Percentiles rank a stretch among this genome's conserved stretches.
Evolutionary conservation across 1,284 basidiomycete genomes (phyloP).

Genomic region (Rhodotorula sp.): DNA sequence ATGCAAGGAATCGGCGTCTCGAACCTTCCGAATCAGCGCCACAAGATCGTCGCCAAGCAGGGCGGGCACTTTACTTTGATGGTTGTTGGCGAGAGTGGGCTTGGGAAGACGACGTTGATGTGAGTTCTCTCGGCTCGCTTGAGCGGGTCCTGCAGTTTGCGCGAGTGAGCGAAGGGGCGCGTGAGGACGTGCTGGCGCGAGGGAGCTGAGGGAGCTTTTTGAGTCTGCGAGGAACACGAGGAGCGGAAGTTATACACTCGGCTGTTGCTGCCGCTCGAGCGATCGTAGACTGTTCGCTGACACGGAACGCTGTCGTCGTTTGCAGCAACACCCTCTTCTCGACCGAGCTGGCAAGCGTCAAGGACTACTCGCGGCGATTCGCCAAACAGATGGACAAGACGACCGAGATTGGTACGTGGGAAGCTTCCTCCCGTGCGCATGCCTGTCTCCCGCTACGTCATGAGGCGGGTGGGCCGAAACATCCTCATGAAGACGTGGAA

Average conservation of each 20-base stretch:
- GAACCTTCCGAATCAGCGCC: slow-evolving; percentile 83
- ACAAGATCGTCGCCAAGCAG: slow-evolving; percentile 73
- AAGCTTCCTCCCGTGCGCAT: neutral
- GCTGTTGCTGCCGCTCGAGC: neutral
- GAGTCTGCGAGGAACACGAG: neutral
- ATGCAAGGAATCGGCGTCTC: slow-evolving; percentile 58
- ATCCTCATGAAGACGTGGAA: neutral
- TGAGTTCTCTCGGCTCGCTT: slow-evolving; percentile 6
- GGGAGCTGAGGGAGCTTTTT: neutral
- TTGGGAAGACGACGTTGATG: slow-evolving; percentile 63
- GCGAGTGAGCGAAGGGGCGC: no score
- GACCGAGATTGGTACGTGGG: slow-evolving; percentile 64
- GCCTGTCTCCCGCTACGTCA: neutral
- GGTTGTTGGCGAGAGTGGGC: slow-evolving; percentile 96
- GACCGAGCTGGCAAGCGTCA: slow-evolving; percentile 87
- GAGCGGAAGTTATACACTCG: neutral
- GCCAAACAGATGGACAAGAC: slow-evolving; percentile 98
- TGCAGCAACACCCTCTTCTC: slow-evolving; percentile 97
- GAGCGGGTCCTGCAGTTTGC: no score
- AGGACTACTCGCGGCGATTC: slow-evolving; percentile 89
- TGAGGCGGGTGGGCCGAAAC: neutral
- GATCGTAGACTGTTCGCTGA: neutral
- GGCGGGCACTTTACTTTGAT: slow-evolving; percentile 99
- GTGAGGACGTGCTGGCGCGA: no score
- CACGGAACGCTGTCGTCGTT: neutral